These are phyloP conservation scores for Pseudonectria buxi DNA, from an alignment of 2,329 filamentous ascomycete species.

Conservation along the genomic window DNA sequence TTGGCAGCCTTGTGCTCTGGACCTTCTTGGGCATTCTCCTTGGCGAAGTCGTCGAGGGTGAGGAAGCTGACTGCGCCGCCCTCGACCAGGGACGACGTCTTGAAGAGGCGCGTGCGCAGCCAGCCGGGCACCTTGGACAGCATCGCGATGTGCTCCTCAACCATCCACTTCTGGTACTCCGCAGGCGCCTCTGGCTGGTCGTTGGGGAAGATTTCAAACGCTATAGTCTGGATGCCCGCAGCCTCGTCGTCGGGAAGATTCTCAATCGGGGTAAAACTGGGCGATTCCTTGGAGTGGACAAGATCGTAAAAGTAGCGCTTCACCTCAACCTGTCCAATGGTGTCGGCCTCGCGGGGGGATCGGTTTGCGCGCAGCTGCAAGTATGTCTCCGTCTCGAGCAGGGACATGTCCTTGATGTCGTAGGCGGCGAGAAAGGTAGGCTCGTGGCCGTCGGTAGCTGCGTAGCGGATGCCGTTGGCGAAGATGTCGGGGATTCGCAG, in stretches of 20 bases:
- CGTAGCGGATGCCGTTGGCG: slow-evolving; percentile 72
- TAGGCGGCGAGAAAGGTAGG: slow-evolving; percentile 76
- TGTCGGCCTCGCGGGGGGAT: slow-evolving; percentile 46
- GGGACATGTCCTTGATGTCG: slow-evolving; percentile 69
- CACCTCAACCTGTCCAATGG: slow-evolving; percentile 54
- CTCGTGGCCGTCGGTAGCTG: slow-evolving; percentile 52
- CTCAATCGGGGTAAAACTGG: slow-evolving; percentile 55
- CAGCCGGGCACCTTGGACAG: slow-evolving; percentile 71
- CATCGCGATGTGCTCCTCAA: slow-evolving; percentile 67
- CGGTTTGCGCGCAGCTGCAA: slow-evolving; percentile 54
- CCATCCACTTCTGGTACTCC: slow-evolving; percentile 61
- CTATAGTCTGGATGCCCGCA: slow-evolving; percentile 54
- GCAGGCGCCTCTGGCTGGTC: slow-evolving; percentile 42
- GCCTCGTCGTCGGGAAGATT: slow-evolving; percentile 51
- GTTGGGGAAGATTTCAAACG: slow-evolving; percentile 52
- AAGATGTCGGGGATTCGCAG: slow-evolving; percentile 69
- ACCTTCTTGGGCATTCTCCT: slow-evolving; percentile 59
- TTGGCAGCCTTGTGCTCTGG: slow-evolving; percentile 57
- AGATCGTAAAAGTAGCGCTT: slow-evolving; percentile 66
- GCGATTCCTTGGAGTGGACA: slow-evolving; percentile 47
- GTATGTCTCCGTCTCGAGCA: slow-evolving; percentile 65
- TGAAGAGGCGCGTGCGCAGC: slow-evolving; percentile 65
- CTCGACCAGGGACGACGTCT: slow-evolving; percentile 57
- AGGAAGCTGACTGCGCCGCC: slow-evolving; percentile 48
- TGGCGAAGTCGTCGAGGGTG: slow-evolving; percentile 65